phyloP scores from a whole-genome alignment of 768 basidiomycete genomes.

The Mycena latifolia region DNA sequence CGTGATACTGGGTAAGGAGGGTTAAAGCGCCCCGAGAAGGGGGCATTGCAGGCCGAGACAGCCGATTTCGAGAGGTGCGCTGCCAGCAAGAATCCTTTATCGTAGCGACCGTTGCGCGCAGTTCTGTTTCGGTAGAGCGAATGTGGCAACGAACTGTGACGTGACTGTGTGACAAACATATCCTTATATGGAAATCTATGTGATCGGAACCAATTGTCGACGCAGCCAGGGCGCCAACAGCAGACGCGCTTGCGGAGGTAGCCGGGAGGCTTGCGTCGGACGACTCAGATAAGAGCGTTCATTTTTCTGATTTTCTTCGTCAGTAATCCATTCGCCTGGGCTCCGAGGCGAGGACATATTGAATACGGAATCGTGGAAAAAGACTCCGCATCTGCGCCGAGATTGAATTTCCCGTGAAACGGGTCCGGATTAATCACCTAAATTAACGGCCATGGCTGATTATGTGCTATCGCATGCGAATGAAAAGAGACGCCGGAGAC shows the following conservation, averaged over 20 bases:
- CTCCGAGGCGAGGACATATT: too few species aligned
- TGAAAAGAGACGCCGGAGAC: neutral
- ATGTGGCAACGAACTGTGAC: conserved; percentile 25
- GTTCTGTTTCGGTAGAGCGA: conserved; percentile 4
- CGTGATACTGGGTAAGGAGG: too few species aligned
- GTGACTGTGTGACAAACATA: conserved; percentile 26
- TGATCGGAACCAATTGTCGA: neutral
- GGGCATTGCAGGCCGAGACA: conserved; percentile 14
- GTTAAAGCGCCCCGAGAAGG: neutral
- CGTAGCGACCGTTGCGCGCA: conserved; percentile 31
- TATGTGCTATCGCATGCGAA: conserved; percentile 20
- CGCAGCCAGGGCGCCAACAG: neutral
- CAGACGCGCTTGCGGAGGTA: too few species aligned
- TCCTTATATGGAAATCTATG: conserved; percentile 7
- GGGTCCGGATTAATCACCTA: conserved; percentile 13
- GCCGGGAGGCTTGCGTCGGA: too few species aligned
- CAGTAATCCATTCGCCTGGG: too few species aligned
- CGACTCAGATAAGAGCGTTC: too few species aligned
- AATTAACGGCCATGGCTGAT: conserved; percentile 16
- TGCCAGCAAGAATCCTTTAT: conserved; percentile 12
- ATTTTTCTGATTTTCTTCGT: too few species aligned
- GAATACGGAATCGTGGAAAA: too few species aligned
- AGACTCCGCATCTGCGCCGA: too few species aligned
- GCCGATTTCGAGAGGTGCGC: conserved; percentile 4
- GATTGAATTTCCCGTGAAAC: too few species aligned